Percentiles rank a stretch among this genome's conserved stretches.
These are phyloP conservation scores for Centrapalus pauciflorus DNA, from an alignment of 129 eudicot genomes.

Conservation along the genomic window DNA sequence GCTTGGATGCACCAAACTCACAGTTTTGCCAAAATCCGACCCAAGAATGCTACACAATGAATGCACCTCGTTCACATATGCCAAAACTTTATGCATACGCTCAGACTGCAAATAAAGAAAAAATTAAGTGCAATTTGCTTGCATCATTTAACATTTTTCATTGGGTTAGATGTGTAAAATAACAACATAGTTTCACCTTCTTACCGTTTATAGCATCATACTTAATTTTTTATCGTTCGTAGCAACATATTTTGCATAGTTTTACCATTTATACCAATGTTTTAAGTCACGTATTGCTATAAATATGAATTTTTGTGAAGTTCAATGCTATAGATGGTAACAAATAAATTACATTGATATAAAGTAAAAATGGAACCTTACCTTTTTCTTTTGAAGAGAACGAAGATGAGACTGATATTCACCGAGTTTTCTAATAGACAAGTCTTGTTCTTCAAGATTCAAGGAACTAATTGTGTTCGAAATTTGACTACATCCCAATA, in stretches of 20 bases:
- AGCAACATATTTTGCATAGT: too few species aligned
- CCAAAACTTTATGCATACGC: slow-evolving; percentile 63
- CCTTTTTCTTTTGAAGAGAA: slow-evolving; percentile 78
- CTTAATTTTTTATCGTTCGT: too few species aligned
- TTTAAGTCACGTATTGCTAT: too few species aligned
- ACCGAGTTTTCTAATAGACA: slow-evolving; percentile 59
- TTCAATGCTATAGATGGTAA: too few species aligned
- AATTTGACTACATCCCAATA: slow-evolving; percentile 48
- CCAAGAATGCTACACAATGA: slow-evolving; percentile 54
- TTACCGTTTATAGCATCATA: too few species aligned
- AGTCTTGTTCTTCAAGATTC: slow-evolving; percentile 56
- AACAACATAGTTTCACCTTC: too few species aligned
- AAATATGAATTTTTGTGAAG: too few species aligned
- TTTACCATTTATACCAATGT: too few species aligned
- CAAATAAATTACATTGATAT: too few species aligned
- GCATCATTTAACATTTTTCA: background rate
- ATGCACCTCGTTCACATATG: slow-evolving; percentile 69
- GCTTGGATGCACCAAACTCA: slow-evolving; percentile 74
- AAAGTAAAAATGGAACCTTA: slow-evolving; percentile 18
- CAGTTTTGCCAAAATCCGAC: slow-evolving; percentile 59
- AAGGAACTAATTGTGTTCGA: slow-evolving; percentile 27
- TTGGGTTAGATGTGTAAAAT: too few species aligned
- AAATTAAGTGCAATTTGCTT: slow-evolving; percentile 3
- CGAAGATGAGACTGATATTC: slow-evolving; percentile 56
- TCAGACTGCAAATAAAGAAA: slow-evolving; percentile 48